Percentiles rank a stretch among this genome's conserved stretches.
phyloP scores from a whole-genome alignment of 2,329 filamentous ascomycete genomes.

The Plenodomus biglobosus region DNA sequence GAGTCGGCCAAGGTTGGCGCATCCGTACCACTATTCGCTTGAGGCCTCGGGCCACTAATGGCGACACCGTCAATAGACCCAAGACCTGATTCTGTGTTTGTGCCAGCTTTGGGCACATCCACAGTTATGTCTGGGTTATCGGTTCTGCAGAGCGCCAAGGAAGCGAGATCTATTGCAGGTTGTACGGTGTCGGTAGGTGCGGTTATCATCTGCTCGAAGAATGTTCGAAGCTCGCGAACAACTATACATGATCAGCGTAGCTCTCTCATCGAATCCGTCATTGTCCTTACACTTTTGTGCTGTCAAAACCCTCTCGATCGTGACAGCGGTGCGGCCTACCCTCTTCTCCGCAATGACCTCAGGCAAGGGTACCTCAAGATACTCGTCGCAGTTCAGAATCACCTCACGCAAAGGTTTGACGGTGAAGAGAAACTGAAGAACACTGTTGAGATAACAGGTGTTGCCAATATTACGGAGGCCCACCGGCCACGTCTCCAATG shows the following conservation, averaged over 20 bases:
- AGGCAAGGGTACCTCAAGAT: conserved; percentile 68
- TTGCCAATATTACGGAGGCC: conserved; percentile 94
- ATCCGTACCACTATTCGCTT: conserved; percentile 24
- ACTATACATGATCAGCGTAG: conserved; percentile 55
- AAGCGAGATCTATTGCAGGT: conserved; percentile 75
- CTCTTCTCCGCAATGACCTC: conserved; percentile 65
- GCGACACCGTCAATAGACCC: conserved; percentile 50
- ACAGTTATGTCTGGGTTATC: conserved; percentile 44
- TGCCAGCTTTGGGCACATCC: conserved; percentile 49
- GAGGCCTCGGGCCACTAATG: conserved; percentile 51
- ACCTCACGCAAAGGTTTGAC: conserved; percentile 79
- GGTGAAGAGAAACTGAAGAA: conserved; percentile 93
- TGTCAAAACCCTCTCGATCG: conserved; percentile 58
- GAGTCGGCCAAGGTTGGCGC: conserved; percentile 18
- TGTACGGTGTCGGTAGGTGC: conserved; percentile 64
- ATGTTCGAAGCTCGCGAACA: conserved; percentile 67
- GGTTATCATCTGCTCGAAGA: conserved; percentile 72
- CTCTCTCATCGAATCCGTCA: conserved; percentile 44
- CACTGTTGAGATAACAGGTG: conserved; percentile 96
- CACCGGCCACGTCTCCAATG: conserved; percentile 66
- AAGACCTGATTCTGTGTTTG: conserved; percentile 42
- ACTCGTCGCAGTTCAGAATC: conserved; percentile 72
- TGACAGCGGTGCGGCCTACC: conserved; percentile 72
- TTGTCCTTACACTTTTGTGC: conserved; percentile 71
- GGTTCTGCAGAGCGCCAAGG: conserved; percentile 70